These are phyloP conservation scores for Papiliotrema terrestris DNA, from an alignment of 1,284 basidiomycete species.

Conservation along the genomic window DNA sequence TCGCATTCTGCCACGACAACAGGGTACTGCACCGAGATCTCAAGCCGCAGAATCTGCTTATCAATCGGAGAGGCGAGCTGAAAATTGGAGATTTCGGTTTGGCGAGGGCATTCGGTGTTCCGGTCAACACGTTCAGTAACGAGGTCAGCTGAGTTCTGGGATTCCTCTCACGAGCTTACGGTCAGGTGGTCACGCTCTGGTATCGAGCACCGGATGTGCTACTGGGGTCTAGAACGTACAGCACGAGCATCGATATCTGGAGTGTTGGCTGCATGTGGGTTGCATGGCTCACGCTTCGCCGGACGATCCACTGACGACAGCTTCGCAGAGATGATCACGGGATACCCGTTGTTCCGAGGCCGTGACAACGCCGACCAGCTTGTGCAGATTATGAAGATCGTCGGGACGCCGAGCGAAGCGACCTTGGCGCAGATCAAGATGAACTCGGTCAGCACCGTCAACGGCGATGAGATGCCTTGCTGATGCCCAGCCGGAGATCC, in stretches of 20 bases:
- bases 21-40: constrained; percentile 94
- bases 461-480: constrained; percentile 1
- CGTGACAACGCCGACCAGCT: constrained; percentile 98
- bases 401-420: constrained; percentile 90
- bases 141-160: constrained; percentile 60
- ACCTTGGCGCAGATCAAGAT: constrained; percentile 84
- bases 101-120: constrained; percentile 95
- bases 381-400: constrained; percentile 93
- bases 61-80: constrained; percentile 82
- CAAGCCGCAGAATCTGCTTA: constrained; percentile 96
- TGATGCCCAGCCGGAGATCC: constrained; percentile 74
- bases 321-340: constrained; percentile 69
- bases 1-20: constrained; percentile 93
- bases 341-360: constrained; percentile 93
- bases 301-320: constrained; percentile 13
- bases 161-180: constrained; percentile 1
- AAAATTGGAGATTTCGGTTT: constrained; percentile 95
- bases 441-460: constrained; percentile 68
- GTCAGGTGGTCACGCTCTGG: constrained; percentile 94
- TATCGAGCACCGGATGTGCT: constrained; percentile 97
- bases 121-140: constrained; percentile 95
- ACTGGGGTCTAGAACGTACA: constrained; percentile 91
- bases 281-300: background rate
- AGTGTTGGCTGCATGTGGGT: constrained; percentile 68
- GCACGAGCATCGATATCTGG: constrained; percentile 98